Base-by-base conservation (phyloP, 495 filamentous ascomycete genomes). In the Stereocaulon alpinum region DNA sequence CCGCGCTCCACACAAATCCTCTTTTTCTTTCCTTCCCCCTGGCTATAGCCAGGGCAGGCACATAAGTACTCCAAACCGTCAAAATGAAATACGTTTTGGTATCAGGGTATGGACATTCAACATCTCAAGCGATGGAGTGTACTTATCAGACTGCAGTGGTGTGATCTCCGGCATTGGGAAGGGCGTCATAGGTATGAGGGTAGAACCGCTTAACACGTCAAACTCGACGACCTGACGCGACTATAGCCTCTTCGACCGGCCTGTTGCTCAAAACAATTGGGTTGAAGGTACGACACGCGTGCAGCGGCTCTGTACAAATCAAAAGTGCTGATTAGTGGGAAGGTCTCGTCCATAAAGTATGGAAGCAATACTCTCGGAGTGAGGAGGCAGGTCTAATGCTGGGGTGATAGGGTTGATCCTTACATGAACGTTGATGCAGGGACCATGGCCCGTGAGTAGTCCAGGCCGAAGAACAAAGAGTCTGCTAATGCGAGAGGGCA, bases 81-180 rank as follows among this genome's bases (percentile, higher is more conserved):
- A 82, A 74, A 61, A 91, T 90, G 86, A 89, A 91, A 75, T 89
- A 88, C 74, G 84, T 91, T 71, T 75, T 92, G 48, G 87, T 91
- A 37, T 88, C 85, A 61, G 87, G 87, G 86, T 82, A 66, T 69
- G 78, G 73, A 45, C 60, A 59, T 22, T 58, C 51, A 57, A 63
- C 29, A 7, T 5, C 15, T 0, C 10, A 18, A 7, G 24, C 3
- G 0, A 64, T 40, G 67, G 68, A 61, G 61, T 62, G 30, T 71
- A 68, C 53, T 70, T 67, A 62, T 70, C 51, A 73, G 70, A 40
- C 67, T 55, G 40, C 58, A 45, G 11, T 60, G 63, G 63, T 48
- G 63, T 63, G 30, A 66, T 66, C 37, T 82, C 78, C 65, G 88
- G 89, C 62, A 84, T 93, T 68, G 88, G 88, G 60, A 92, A 92